phyloP scores from a whole-genome alignment of 805 yeast species.

The Zygoascus ofunaensis region DNA sequence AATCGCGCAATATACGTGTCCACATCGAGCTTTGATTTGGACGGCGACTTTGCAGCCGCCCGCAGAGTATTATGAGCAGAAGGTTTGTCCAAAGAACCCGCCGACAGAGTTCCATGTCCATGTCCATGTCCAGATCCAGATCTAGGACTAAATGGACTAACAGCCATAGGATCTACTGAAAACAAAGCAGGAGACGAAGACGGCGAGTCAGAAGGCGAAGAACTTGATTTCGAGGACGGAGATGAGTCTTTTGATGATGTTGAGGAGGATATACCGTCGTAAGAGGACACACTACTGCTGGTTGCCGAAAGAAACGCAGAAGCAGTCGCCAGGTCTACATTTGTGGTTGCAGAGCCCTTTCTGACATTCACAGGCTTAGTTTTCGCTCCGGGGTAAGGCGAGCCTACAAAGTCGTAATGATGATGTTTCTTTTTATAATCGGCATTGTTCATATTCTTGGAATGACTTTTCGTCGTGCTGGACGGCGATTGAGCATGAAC shows the following conservation, averaged over 20 bases:
- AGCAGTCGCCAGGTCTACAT: not conserved
- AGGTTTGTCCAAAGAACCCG: too few relatives aligned
- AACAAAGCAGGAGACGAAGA: constrained; percentile 6
- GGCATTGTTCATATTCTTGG: not conserved
- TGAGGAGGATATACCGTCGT: not conserved
- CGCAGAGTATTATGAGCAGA: too few relatives aligned
- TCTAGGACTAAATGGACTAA: too few relatives aligned
- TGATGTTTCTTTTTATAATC: not conserved
- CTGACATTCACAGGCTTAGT: too few relatives aligned
- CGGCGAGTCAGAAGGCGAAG: constrained; percentile 4
- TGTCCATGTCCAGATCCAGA: too few relatives aligned
- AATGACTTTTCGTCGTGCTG: too few relatives aligned
- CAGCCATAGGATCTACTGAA: too few relatives aligned
- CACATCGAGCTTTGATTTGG: constrained; percentile 23
- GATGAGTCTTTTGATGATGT: not conserved
- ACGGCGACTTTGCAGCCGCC: too few relatives aligned
- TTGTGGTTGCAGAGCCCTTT: not conserved
- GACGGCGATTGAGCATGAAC: too few relatives aligned
- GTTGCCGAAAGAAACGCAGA: not conserved
- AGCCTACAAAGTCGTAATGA: not conserved
- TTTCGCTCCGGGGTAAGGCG: not conserved
- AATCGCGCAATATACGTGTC: constrained; percentile 53
- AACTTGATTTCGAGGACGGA: constrained; percentile 6
- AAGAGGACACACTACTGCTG: not conserved
- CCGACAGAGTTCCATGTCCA: too few relatives aligned